Evolutionary conservation across 345 rosid species (phyloP), one percentile per base, ranked within the genome.

Genomic region (Citrus unshiu): DNA sequence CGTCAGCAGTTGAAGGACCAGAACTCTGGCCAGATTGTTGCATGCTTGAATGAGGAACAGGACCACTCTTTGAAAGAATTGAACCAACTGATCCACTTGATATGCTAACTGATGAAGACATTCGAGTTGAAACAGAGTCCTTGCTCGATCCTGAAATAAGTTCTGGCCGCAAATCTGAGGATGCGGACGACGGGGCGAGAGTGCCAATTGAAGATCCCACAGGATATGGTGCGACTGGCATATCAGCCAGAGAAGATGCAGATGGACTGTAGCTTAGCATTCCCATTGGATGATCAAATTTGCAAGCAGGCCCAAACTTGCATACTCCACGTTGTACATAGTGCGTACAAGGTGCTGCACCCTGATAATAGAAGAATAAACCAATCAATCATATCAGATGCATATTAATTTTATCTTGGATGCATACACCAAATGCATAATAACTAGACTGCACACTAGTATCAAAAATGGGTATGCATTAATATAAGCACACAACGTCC

Each of bases 281-380:
- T 78, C 84, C 89, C 79, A 87, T 81, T 35, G 97, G 89, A 88
- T 97, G 98, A 72, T 94, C 95, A 71, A 85, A 97, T 85, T 82
- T 93, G 91, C 98, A 94, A 14, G 92, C 85, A 61, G 89, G 39
- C 5, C 93, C 93, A 78, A 91, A 92, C 83, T 90, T 93, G 89
- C 97, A 92, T 5, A 78, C 83, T 60, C 97, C 97, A 3, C 81
- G 89, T 70, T 87, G 93, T 46, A 86, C 71, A 59, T 86, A 92
- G 87, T 87, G 91, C 76, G 83, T 81, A 74, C 98, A 93, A 76
- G 74, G 91, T 6, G 86, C 84, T 68, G 92, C 87, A 63, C 91
- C 98, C 98, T 93, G 89, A 65, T 79, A 57, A 37, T 37, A 34
- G 73, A 30, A 75, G 10, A 46, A 43, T 27, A 37, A 10, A 68